A percentile compares a stretch with the other conserved stretches of the same genome.
phyloP scores from a whole-genome alignment of 2,329 filamentous ascomycete genomes.

The Stemphylium beticola region DNA sequence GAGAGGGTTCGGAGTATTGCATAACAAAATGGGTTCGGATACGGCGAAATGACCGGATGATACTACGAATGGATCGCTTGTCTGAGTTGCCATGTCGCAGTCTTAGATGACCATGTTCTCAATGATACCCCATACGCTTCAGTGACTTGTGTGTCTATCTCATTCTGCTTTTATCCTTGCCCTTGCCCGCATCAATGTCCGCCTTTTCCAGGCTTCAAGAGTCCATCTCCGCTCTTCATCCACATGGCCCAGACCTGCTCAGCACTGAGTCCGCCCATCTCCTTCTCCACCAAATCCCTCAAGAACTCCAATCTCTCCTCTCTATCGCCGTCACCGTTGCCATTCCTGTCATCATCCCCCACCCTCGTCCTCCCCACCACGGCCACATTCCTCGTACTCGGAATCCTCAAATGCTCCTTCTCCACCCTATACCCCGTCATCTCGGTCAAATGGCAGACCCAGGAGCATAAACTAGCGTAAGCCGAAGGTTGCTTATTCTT shows the following conservation, averaged over 20 bases:
- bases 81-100: conserved; percentile 31
- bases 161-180: too few relatives aligned
- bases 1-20: conserved; percentile 31
- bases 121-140: conserved; percentile 48
- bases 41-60: conserved; percentile 49
- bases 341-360: conserved; percentile 55
- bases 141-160: conserved; percentile 20
- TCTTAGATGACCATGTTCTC: conserved; percentile 38
- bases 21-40: conserved; percentile 46
- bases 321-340: not conserved
- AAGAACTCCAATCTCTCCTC: conserved; percentile 36
- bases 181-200: conserved; percentile 43
- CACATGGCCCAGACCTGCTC: conserved; percentile 55
- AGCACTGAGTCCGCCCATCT: conserved; percentile 52
- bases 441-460: conserved; percentile 71
- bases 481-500: conserved; percentile 64
- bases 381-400: conserved; percentile 86
- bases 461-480: conserved; percentile 83
- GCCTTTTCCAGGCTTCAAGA: conserved; percentile 54
- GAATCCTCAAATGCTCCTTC: conserved; percentile 86
- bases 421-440: conserved; percentile 79
- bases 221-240: conserved; percentile 58
- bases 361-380: conserved; percentile 69
- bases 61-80: conserved; percentile 46
- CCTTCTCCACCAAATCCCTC: conserved; percentile 65